Conservation (phyloP, 2,329 filamentous ascomycete species). For the Verticillium dahliae region DNA sequence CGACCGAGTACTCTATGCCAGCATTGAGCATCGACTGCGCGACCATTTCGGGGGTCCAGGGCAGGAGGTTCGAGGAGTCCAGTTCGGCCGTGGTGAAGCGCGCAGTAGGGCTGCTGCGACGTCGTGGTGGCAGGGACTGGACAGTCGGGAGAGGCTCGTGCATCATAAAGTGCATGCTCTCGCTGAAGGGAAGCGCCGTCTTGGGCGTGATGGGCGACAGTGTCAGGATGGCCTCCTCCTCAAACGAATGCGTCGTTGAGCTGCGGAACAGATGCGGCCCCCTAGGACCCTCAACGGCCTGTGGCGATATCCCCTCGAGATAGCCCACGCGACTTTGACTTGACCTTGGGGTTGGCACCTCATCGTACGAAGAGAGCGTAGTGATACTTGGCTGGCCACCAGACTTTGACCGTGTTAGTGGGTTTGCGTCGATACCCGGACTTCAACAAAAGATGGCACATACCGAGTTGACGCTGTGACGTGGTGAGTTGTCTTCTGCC, state of each 20-base stretch:
- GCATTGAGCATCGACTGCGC: constrained; percentile 81
- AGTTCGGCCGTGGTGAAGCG: constrained; percentile 51
- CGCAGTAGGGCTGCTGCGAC: constrained; percentile 43
- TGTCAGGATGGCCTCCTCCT: constrained; percentile 51
- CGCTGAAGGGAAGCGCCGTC: constrained; percentile 31
- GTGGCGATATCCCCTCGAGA: constrained; percentile 51
- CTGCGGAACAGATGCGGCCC: constrained; percentile 83
- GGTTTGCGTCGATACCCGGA: background rate
- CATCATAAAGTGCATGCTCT: constrained; percentile 7
- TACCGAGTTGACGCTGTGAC: constrained; percentile 67
- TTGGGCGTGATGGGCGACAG: constrained; percentile 71
- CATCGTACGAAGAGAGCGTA: constrained; percentile 81
- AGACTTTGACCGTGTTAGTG: constrained; percentile 13
- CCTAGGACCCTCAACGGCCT: constrained; percentile 69
- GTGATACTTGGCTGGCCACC: constrained; percentile 67
- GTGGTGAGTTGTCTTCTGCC: constrained; percentile 59
- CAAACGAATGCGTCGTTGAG: constrained; percentile 49
- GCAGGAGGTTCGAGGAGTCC: constrained; percentile 51
- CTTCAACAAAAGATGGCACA: constrained; percentile 22
- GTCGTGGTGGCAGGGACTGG: constrained; percentile 9
- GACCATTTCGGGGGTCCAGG: constrained; percentile 71
- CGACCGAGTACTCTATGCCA: constrained; percentile 69
- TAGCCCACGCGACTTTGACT: constrained; percentile 53
- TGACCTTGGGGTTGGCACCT: constrained; percentile 70
- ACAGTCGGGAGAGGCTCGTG: constrained; percentile 10